Percentiles rank a stretch among this genome's conserved stretches.
phyloP scores from a whole-genome alignment of 768 basidiomycete genomes.

The Artomyces pyxidatus region DNA sequence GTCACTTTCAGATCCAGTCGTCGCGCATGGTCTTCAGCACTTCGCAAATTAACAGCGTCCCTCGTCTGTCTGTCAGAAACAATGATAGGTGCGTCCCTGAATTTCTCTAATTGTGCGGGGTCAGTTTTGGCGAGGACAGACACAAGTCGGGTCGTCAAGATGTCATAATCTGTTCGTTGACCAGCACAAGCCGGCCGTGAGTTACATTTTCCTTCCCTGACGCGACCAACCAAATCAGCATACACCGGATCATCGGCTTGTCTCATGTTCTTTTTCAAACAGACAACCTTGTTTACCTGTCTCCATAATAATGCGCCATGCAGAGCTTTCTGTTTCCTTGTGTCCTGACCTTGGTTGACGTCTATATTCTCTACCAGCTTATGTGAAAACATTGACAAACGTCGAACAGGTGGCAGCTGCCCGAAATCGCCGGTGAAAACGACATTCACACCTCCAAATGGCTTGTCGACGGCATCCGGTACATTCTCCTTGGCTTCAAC shows the following conservation, averaged over 20 bases:
- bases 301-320: background rate
- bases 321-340: background rate
- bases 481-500: too few species aligned
- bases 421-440: conserved; percentile 26
- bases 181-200: too few species aligned
- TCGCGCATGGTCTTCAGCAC: too few species aligned
- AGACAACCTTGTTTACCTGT: background rate
- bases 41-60: background rate
- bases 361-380: conserved; percentile 1
- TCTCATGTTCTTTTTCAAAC: background rate
- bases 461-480: background rate
- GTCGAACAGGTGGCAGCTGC: conserved; percentile 21
- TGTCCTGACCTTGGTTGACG: background rate
- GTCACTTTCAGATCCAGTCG: too few species aligned
- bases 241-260: background rate
- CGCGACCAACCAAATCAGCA: background rate
- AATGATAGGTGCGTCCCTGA: background rate
- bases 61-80: background rate
- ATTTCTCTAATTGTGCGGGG: background rate
- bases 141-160: background rate
- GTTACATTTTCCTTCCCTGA: background rate
- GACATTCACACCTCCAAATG: conserved; percentile 25
- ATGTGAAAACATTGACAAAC: conserved; percentile 14
- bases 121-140: background rate
- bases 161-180: background rate